These are phyloP conservation scores for Xylaria sp. DNA, from an alignment of 2,329 filamentous ascomycete species.

Conservation along the genomic window DNA sequence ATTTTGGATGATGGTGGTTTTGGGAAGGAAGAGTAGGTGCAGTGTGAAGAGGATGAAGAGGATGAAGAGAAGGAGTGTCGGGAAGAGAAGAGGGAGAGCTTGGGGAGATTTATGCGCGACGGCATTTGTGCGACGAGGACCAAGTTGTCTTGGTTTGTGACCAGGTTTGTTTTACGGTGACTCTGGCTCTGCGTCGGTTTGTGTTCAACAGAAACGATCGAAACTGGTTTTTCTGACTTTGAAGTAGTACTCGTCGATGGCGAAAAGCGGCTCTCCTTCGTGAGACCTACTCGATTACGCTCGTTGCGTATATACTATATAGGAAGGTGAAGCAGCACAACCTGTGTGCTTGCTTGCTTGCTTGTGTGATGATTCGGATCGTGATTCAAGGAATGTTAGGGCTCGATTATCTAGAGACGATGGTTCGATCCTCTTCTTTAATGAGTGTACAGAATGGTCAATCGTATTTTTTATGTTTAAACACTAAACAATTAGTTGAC, in stretches of 20 bases:
- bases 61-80: conserved; percentile 21
- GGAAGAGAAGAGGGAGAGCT: conserved; percentile 42
- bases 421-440: conserved; percentile 21
- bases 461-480: conserved; percentile 13
- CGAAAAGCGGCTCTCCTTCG: not conserved
- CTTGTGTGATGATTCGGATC: conserved; percentile 22
- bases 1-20: not conserved
- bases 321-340: conserved; percentile 24
- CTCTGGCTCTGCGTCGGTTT: conserved; percentile 2
- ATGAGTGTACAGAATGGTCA: conserved; percentile 36
- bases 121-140: conserved; percentile 38
- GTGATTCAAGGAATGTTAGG: conserved; percentile 15
- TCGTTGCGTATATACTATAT: not conserved
- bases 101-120: conserved; percentile 41
- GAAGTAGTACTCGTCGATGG: not conserved
- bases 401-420: not conserved
- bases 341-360: conserved; percentile 29
- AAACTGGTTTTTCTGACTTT: not conserved
- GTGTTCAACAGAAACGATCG: not conserved
- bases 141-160: conserved; percentile 23
- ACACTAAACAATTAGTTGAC: conserved; percentile 20
- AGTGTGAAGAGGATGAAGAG: conserved; percentile 9
- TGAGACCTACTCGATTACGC: conserved; percentile 2
- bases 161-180: conserved; percentile 24
- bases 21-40: not conserved